phyloP scores from a whole-genome alignment of 352 stramenopile genomes.

The Phytophthora tentaculata region DNA sequence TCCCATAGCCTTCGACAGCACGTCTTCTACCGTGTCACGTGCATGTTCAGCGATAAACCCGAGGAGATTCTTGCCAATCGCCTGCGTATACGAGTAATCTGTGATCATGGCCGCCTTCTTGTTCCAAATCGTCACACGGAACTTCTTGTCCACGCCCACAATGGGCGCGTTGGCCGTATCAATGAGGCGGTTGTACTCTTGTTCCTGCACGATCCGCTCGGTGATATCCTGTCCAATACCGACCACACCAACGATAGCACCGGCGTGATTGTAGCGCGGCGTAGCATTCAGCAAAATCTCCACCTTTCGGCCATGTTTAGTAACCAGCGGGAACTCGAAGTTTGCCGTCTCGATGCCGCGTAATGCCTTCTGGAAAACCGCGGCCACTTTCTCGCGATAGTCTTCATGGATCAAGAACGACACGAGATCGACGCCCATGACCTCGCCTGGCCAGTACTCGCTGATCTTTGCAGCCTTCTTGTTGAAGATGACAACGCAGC shows the following conservation, averaged over 20 bases:
- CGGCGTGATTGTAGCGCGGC: slow-evolving; percentile 65
- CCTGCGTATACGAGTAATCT: slow-evolving; percentile 88
- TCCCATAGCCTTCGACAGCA: slow-evolving; percentile 69
- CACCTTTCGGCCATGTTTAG: slow-evolving; percentile 74
- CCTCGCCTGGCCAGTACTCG: slow-evolving; percentile 88
- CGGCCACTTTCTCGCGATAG: slow-evolving; percentile 63
- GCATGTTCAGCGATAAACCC: slow-evolving; percentile 76
- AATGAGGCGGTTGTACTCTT: slow-evolving; percentile 83
- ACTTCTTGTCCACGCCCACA: slow-evolving; percentile 83
- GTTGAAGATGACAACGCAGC: slow-evolving; percentile 88
- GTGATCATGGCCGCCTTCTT: slow-evolving; percentile 90
- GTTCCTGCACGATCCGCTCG: slow-evolving; percentile 77
- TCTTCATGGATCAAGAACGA: slow-evolving; percentile 79
- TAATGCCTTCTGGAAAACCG: slow-evolving; percentile 76
- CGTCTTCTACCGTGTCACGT: slow-evolving; percentile 64
- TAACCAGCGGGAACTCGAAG: slow-evolving; percentile 85
- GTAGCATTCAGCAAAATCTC: slow-evolving; percentile 84
- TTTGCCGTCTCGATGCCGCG: slow-evolving; percentile 74
- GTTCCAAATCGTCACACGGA: slow-evolving; percentile 93
- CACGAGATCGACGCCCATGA: slow-evolving; percentile 85
- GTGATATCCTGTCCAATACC: slow-evolving; percentile 88
- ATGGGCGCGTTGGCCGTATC: slow-evolving; percentile 87
- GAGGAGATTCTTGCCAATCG: slow-evolving; percentile 80
- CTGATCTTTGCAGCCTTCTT: slow-evolving; percentile 90
- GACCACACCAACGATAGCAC: slow-evolving; percentile 74